A percentile compares a stretch with the other conserved stretches of the same genome.
phyloP scores from a whole-genome alignment of 1,284 basidiomycete genomes.

The Anthracocystis setariae region DNA sequence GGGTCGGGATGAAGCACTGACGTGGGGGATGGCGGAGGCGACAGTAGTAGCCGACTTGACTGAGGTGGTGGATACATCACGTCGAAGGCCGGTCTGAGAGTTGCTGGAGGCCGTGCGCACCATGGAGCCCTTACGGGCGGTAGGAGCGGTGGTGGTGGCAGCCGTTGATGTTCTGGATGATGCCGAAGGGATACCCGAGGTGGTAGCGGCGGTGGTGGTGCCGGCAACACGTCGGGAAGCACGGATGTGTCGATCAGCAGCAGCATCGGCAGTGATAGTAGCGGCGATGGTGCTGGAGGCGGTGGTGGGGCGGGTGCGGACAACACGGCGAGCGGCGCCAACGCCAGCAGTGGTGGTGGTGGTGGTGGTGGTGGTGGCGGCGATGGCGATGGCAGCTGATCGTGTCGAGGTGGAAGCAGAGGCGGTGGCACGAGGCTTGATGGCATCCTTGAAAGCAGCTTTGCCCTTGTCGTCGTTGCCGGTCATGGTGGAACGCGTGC shows the following conservation, averaged over 20 bases:
- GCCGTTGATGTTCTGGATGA: constrained; percentile 27
- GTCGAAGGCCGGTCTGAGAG: constrained; percentile 40
- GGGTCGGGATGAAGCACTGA: constrained; percentile 15
- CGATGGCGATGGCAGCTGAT: constrained; percentile 12
- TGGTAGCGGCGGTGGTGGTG: constrained; percentile 18
- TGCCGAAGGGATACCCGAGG: constrained; percentile 29
- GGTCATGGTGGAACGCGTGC: constrained; percentile 36
- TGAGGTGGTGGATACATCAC: constrained; percentile 19
- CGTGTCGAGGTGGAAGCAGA: constrained; percentile 31
- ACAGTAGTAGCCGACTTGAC: constrained; percentile 5
- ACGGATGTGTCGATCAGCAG: constrained; percentile 38
- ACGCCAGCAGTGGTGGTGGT: constrained; percentile 32
- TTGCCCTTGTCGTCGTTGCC: constrained; percentile 47
- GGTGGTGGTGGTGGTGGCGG: constrained; percentile 14
- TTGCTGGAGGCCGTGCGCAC: constrained; percentile 36
- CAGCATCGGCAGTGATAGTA: constrained; percentile 16
- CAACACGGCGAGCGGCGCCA: constrained; percentile 48
- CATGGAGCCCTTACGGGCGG: constrained; percentile 41
- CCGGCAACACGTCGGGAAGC: constrained; percentile 37
- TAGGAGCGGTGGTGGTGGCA: constrained; percentile 11
- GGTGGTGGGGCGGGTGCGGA: constrained; percentile 37
- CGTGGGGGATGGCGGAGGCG: neutral
- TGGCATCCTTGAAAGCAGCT: constrained; percentile 42
- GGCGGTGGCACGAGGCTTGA: constrained; percentile 45
- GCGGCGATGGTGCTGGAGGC: constrained; percentile 23